Conservation (phyloP, 1,284 basidiomycete species). For the Papiliotrema nemorosa region DNA sequence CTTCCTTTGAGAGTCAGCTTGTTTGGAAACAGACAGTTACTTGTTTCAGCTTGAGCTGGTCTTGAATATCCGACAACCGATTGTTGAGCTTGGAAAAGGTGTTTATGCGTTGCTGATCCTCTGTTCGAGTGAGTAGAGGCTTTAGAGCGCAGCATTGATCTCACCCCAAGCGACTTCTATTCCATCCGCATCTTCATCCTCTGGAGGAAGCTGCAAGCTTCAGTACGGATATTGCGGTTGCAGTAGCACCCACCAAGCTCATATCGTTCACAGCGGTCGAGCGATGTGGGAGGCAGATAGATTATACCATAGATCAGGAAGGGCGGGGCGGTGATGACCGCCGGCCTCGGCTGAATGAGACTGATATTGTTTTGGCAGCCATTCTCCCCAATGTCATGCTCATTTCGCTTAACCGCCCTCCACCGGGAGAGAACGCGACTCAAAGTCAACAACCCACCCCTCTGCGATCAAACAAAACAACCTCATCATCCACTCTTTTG, state of each 20-base stretch:
- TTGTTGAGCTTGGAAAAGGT: conserved; percentile 88
- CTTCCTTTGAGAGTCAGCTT: conserved; percentile 60
- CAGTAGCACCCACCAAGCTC: conserved; percentile 31
- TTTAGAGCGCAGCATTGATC: conserved; percentile 25
- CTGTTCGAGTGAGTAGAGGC: conserved; percentile 58
- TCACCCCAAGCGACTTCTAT: conserved; percentile 87
- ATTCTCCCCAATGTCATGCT: too few relatives aligned
- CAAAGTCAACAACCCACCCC: too few relatives aligned
- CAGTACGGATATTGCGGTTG: not conserved
- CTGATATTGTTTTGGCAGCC: too few relatives aligned
- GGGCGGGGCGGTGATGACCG: too few relatives aligned
- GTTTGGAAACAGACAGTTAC: conserved; percentile 48
- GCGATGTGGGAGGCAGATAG: too few relatives aligned
- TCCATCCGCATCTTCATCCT: conserved; percentile 75
- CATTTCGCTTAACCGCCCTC: too few relatives aligned
- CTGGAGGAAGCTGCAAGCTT: conserved; percentile 52
- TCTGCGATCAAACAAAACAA: too few relatives aligned
- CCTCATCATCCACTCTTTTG: conserved; percentile 33
- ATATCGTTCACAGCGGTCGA: conserved; percentile 14
- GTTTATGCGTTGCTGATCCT: conserved; percentile 90
- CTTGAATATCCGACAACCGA: conserved; percentile 67
- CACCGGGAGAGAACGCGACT: too few relatives aligned
- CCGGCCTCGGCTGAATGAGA: too few relatives aligned
- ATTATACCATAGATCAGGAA: too few relatives aligned
- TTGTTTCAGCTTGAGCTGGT: conserved; percentile 67